Evolutionary conservation across 2,329 filamentous ascomycete species (phyloP), one percentile per base, ranked within the genome.

Genomic region (Aspergillus sp.): DNA sequence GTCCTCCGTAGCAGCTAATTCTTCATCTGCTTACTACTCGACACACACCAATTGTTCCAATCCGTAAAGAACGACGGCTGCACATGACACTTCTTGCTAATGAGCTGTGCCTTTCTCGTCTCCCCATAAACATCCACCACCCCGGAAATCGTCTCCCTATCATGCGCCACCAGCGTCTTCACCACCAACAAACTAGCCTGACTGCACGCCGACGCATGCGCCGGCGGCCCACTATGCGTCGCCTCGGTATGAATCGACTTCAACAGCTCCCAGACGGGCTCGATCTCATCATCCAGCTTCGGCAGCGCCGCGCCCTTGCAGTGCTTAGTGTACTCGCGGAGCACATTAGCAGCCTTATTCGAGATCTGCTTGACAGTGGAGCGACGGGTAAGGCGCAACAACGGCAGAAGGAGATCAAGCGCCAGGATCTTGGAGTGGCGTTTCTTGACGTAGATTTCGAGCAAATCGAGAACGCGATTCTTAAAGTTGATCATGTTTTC

Each of bases 401-500:
- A 81, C 0, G 94, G 92, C 7, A 93, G 74, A 5, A 97, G 79
- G 8, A 95, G 77, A 39, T 86, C 82, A 47, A 95, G 85, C 0
- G 88, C 85, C 1, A 93, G 79, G 1, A 84, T 77, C 68, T 87
- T 90, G 21, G 83, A 83, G 58, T 89, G 85, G 76, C 95, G 89
- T 67, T 90, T 89, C 74, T 90, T 92, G 64, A 95, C 83, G 75
- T 92, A 98, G 64, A 95, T 90, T 62, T 90, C 86, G 10, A 98
- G 82, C 1, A 98, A 84, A 71, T 98, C 95, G 4, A 98, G 84
- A 5, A 97, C 89, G 44, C 93, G 90, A 75, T 91, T 91, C 81
- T 99, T 99, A 84, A 99, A 96, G 77, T 94, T 93, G 70, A 96
- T 81, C 71, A 98, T 91, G 19, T 88, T 92, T 67, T 94, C 90